Base-by-base conservation (phyloP, 2,329 filamentous ascomycete species). In the Didymella pomorum region DNA sequence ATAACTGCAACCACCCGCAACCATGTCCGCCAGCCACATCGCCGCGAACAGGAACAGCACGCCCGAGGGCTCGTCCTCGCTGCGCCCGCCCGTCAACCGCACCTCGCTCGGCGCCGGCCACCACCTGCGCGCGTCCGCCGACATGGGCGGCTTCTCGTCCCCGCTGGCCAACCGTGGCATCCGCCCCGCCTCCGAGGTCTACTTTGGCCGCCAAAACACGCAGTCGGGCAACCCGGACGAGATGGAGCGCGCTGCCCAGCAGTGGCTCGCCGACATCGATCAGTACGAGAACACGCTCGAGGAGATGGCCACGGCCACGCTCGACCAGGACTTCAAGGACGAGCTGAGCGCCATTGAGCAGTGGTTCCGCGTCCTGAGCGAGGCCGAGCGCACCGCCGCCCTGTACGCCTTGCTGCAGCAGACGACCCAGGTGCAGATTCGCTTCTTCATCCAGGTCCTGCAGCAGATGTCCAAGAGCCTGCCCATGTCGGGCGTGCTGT, bases 261-360 rank as follows among this genome's bases (percentile, higher is more conserved):
- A 99, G 79, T 99, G 95, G 95, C 94, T 99, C 71, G 93, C 94
- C 55, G 95, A 99, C 72, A 98, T 99, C 68, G 95, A 99, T 76
- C 94, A 98, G 78, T 97, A 97, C 73, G 95, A 99, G 83, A 96
- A 89, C n/a, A 99, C 95, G 1, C 80, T 99, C 72, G 95, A 98
- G 79, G 95, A 99, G 77, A 99, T 99, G 95, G 95, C 95, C 42
- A 93, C 94, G 29, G 95, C 95, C 26, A 98, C 95, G n/a, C 83
- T 98, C 53, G 95, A 99, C 76, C 95, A 99, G 81, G 95, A 99
- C 76, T 99, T 99, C 84, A 99, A 99, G 82, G 95, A 98, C 79
- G 95, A 99, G 79, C 86, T 99, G 61, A 97, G 93, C 76, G 95
- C 95, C 68, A 99, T 99, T 74, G 95, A 99, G 81, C 95, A 99